A percentile compares a stretch with the other conserved stretches of the same genome.
Conservation (phyloP, 1,284 basidiomycete genomes). For the Sanghuangporus weigelae region DNA sequence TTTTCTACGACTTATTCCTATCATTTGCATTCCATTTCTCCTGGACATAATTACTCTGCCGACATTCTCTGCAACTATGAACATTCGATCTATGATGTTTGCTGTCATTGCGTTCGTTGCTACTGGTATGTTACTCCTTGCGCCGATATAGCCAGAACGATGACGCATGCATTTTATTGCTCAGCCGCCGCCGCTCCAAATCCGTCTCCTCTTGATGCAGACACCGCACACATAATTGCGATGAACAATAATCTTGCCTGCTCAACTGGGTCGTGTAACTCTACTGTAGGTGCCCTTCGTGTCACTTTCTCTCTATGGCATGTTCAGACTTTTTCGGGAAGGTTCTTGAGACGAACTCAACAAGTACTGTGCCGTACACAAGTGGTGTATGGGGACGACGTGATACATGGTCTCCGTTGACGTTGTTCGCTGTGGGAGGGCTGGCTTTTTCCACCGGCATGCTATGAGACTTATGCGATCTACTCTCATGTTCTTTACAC, state of each 20-base stretch:
- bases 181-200: conserved; percentile 10
- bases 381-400: background rate
- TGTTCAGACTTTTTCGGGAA: background rate
- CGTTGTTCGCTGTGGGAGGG: conserved; percentile 11
- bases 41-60: background rate
- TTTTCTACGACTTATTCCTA: background rate
- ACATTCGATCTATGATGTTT: background rate
- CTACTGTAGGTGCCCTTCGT: background rate
- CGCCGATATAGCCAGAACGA: too few relatives aligned
- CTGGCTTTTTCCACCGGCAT: conserved; percentile 15
- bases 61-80: conserved; percentile 1
- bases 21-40: background rate
- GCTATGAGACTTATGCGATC: conserved; percentile 6
- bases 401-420: conserved; percentile 8
- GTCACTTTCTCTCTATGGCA: background rate
- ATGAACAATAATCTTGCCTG: conserved; percentile 16
- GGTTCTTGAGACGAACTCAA: background rate
- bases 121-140: conserved; percentile 3
- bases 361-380: conserved; percentile 1
- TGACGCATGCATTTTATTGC: background rate
- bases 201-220: conserved; percentile 13
- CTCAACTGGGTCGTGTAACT: conserved; percentile 13
- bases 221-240: conserved; percentile 6
- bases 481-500: background rate
- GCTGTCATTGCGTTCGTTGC: background rate